Base-by-base conservation (phyloP, 2,329 filamentous ascomycete species). In the Ascosphaera apis region DNA sequence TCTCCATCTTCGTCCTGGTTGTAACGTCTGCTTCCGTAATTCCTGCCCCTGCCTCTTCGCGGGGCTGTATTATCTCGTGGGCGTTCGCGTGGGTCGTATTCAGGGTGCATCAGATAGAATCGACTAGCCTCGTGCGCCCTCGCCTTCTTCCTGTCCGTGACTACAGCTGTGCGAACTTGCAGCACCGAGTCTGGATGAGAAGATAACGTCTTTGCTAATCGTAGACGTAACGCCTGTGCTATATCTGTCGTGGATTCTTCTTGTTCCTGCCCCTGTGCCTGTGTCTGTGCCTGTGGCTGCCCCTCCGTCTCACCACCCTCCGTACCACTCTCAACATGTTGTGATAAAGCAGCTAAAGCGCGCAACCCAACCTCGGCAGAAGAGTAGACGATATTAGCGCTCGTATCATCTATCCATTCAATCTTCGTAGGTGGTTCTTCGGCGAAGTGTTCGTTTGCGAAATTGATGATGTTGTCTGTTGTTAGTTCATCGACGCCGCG, bases 321-420 rank as follows among this genome's bases (percentile, higher is more conserved):
- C n/a, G n/a, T n/a, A n/a, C n/a, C n/a, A n/a, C n/a, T n/a, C 27
- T 51, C 53, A 13, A 49, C 34, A 5, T 41, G 36, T 38, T 57
- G 50, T 3, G 54, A 56, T 34, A 76, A 57, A 3, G 60, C 57
- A 21, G 52, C 47, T 16, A 76, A 56, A 15, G 70, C 71, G 36
- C 61, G 52, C 3, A 61, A 47, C 2, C 71, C 72, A 9, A 64
- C 55, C 32, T 65, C 60, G 9, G 61, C 49, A 25, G 58, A 63
- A 38, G 62, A 61, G 57, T 88, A 95, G 36, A 91, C 56, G 36
- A 93, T 62, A 51, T 95, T 95, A 42, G 82, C 81, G 0, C 82
- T 86, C 4, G 71, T 74, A 54, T 98, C 88, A 52, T 95, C 81
- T 44, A 98, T 82, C 88, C 88, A 98, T 57, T 95, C 83, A 42